Evolutionary conservation across 257 asterid genomes (phyloP), one percentile per base, ranked within the genome.

Genomic region (Salvia splendens): DNA sequence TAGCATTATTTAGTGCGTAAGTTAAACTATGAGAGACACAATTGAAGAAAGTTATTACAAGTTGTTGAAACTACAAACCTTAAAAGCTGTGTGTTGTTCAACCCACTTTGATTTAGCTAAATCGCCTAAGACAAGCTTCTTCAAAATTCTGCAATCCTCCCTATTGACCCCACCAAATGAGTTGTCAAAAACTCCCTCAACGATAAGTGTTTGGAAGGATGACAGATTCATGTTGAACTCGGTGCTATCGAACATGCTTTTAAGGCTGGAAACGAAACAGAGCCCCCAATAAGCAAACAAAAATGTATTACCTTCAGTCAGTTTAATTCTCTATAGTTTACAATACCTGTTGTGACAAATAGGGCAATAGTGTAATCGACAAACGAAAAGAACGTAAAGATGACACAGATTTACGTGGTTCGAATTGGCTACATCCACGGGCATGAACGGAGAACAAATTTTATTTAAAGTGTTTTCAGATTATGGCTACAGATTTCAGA

Each of bases 201-300:
- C 85, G 12, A 89, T 91, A 72, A 89, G 86, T 68, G 82, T 84
- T 85, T 86, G 95, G 84, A 89, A 89, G 68, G 81, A 78, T 28
- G 78, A 72, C 57, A 86, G 55, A 61, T 78, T 86, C 81, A 78
- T 87, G 75, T 80, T 75, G 73, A 89, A 77, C 63, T 79, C 83
- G 58, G 74, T 66, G 77, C 95, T 78, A 52, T 67, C 77, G 32
- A 89, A 89, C 96, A 89, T 81, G 83, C 79, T 82, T 75, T 80
- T 64, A 47, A 89, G 86, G 66, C 92, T 89, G 95, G 67, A 66
- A 32, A 78, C 4, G 57, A 40, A 70, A 77, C 65, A 67, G 33
- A 48, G 67, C 32, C 50, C 45, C 12, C 35, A 14, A 45, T 58
- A 30, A 65, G 61, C 60, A 65, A 20, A 43, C 16, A 17, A 46